A percentile compares a stretch with the other conserved stretches of the same genome.
These are phyloP conservation scores for Backusella australiensis DNA, from an alignment of 192 early-diverging fungal species.

Conservation along the genomic window DNA sequence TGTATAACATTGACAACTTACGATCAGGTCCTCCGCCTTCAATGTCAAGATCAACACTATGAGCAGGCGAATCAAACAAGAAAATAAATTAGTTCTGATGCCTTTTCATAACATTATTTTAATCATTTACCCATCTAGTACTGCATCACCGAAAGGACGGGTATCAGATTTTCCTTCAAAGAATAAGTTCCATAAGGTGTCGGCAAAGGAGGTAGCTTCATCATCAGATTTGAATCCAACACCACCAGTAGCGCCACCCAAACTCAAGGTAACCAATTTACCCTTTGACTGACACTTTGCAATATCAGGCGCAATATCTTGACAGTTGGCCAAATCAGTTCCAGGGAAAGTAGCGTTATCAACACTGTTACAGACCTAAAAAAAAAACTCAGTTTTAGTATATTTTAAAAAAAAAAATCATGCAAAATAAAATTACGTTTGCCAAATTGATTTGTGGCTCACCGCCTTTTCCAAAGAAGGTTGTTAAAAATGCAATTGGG, in stretches of 20 bases:
- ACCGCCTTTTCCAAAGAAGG: constrained; percentile 45
- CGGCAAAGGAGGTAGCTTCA: constrained; percentile 49
- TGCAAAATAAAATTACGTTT: constrained; percentile 19
- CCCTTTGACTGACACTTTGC: constrained; percentile 63
- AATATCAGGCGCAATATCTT: constrained; percentile 57
- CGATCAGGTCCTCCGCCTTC: constrained; percentile 53
- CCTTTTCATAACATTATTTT: not conserved
- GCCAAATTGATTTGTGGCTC: constrained; percentile 58
- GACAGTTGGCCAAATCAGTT: constrained; percentile 55
- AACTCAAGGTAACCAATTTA: constrained; percentile 57
- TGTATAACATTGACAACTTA: not conserved
- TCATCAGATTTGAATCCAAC: constrained; percentile 47
- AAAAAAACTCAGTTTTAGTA: not conserved
- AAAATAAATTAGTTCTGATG: not conserved
- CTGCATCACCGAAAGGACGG: constrained; percentile 59
- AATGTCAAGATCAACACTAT: constrained; percentile 60
- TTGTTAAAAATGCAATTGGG: constrained; percentile 56
- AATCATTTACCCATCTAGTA: constrained; percentile 48
- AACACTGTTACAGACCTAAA: constrained; percentile 33
- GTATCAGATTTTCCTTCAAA: constrained; percentile 51
- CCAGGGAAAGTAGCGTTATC: constrained; percentile 52
- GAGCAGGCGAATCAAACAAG: not conserved
- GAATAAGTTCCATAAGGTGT: constrained; percentile 58
- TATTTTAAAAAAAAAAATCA: constrained; percentile 1
- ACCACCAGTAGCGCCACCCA: constrained; percentile 66